phyloP scores from a whole-genome alignment of 345 rosid species.

The Arabidopsis thaliana region TAIR10.1 NC_003075.7:2449501-2450000 shows the following conservation, averaged over 20 bases:
- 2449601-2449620: not conserved
- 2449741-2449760: no score
- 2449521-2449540: no score
- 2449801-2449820: slow-evolving; percentile 55
- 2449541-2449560: no score
- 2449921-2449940: not conserved
- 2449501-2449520: not conserved
- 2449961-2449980: not conserved
- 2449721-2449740: no score
- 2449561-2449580: no score
- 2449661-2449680: no score
- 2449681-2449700: no score
- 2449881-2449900: slow-evolving; percentile 50
- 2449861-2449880: slow-evolving; percentile 66
- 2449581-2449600: not conserved
- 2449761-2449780: not conserved
- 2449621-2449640: not conserved
- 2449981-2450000: not conserved
- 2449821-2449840: slow-evolving; percentile 81
- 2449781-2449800: not conserved
- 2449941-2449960: not conserved
- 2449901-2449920: not conserved
- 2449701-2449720: no score
- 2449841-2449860: slow-evolving; percentile 72
- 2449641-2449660: not conserved